Evolutionary conservation across 2,329 filamentous ascomycete species (phyloP).

Genomic region (Colletotrichum musae): DNA sequence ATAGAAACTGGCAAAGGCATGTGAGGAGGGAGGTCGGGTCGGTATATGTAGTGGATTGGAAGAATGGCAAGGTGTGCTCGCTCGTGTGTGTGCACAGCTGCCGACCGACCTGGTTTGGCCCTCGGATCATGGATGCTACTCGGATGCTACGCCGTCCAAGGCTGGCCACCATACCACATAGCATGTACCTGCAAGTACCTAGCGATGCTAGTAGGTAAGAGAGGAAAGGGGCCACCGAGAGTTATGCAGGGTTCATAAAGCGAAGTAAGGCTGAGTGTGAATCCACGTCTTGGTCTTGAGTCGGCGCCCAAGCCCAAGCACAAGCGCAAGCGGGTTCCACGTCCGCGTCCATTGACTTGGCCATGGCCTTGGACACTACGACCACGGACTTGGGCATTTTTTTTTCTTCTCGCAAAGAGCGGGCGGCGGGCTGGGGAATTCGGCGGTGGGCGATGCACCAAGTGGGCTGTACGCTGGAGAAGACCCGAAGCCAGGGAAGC

Average conservation of each 20-base stretch:
- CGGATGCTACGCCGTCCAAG: neutral
- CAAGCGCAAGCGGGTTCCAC: constrained; percentile 1
- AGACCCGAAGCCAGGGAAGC: constrained; percentile 6
- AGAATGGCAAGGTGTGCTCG: neutral
- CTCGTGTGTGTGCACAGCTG: neutral
- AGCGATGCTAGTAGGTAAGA: neutral
- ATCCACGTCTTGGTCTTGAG: neutral
- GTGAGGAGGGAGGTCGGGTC: constrained; percentile 31
- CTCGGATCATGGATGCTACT: too few relatives aligned
- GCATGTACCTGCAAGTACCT: too few relatives aligned
- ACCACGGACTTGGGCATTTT: too few relatives aligned
- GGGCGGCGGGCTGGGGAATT: constrained; percentile 29
- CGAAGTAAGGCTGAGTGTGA: constrained; percentile 37
- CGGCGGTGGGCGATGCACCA: constrained; percentile 40
- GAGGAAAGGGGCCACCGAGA: constrained; percentile 20
- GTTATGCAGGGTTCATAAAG: constrained; percentile 28
- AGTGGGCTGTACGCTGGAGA: constrained; percentile 25
- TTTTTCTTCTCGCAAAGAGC: constrained; percentile 4
- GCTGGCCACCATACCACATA: neutral
- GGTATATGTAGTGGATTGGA: constrained; percentile 36
- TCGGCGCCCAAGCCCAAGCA: constrained; percentile 17
- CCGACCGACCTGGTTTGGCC: too few relatives aligned
- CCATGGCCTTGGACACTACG: neutral
- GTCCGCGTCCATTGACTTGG: too few relatives aligned
- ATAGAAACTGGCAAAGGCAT: neutral